Evolutionary conservation across 1,284 basidiomycete species (phyloP).

Genomic region (Rhodotorula sp.): DNA sequence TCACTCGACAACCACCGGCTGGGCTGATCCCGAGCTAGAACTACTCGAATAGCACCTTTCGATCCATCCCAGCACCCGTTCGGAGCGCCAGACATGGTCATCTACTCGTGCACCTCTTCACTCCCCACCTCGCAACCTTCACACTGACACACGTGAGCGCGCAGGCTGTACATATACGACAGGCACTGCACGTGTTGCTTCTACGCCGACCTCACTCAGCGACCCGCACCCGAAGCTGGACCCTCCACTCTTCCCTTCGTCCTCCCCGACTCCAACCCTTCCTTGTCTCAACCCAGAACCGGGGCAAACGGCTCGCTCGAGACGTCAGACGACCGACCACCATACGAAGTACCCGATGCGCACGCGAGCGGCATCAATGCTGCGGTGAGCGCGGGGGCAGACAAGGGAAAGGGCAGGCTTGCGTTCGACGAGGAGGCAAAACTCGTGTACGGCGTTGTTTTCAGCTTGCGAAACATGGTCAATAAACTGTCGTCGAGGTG

Average conservation of each 20-base stretch:
- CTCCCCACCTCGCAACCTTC: neutral
- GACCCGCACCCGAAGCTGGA: conserved; percentile 59
- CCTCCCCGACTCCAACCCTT: conserved; percentile 51
- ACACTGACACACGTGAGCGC: neutral
- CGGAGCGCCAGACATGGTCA: conserved; percentile 23
- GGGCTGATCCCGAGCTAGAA: neutral
- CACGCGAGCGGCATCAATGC: neutral
- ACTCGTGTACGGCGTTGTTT: conserved; percentile 91
- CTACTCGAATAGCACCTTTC: neutral
- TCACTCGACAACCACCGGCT: too few relatives aligned
- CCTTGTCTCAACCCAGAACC: neutral
- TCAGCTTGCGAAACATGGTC: conserved; percentile 90
- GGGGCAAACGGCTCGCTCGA: conserved; percentile 37
- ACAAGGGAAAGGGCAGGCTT: conserved; percentile 52
- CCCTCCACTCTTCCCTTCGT: conserved; percentile 58
- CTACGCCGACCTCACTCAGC: conserved; percentile 21
- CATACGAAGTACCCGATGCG: conserved; percentile 65
- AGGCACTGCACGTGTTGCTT: conserved; percentile 49
- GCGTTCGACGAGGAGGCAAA: conserved; percentile 98
- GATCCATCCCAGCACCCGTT: neutral
- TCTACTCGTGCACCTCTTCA: conserved; percentile 33
- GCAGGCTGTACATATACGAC: conserved; percentile 83
- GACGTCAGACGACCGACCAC: conserved; percentile 51
- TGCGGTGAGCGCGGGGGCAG: neutral
- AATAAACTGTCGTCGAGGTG: conserved; percentile 64